Base-by-base conservation (phyloP, 148 eudicot species). In the Persicaria tinctoria region DNA sequence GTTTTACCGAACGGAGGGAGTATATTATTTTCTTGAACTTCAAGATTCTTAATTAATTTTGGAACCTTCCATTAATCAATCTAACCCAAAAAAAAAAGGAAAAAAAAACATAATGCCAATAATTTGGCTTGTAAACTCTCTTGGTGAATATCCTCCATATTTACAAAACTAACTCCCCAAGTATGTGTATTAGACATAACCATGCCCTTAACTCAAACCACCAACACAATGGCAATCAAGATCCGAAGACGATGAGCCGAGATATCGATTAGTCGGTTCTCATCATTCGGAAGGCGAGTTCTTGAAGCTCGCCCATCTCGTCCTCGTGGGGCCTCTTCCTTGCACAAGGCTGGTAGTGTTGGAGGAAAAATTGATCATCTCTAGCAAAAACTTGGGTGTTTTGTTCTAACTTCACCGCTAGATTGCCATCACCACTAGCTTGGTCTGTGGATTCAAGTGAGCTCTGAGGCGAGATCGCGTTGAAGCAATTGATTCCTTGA, bases 241-340 rank as follows among this genome's bases (percentile, higher is more conserved):
- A 32, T 32, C 2, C 41, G 41, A 32, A 32, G 41, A 1, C 41
- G 41, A 32, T 32, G 41, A 32, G 41, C 41, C 41, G 41, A 32
- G 41, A 32, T 32, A 32, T 46, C 10, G 9, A 16, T 32, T 86
- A 88, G 70, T 32, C 41, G 41, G 83, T 79, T 74, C 83, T 84
- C 88, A 86, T 89, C 89, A 87, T 89, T 73, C 91, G 83, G 55
- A 83, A 69, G 50, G 93, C 93, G 17, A 89, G 80, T 72, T 77
- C 93, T 83, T 89, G 91, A 68, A 89, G 91, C 82, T 89, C 91
- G 78, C 84, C 78, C 80, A 87, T 73, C 46, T 89, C 93, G 45
- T 79, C 82, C 51, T 75, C 83, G 1, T 85, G 79, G 68, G 86
- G 81, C 53, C 85, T 87, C 79, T 85, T 89, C 82, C 77, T 89